Percentiles rank a stretch among this genome's conserved stretches.
Conservation (phyloP, 1,284 basidiomycete genomes). For the Leccinum cinnamomeum region DNA sequence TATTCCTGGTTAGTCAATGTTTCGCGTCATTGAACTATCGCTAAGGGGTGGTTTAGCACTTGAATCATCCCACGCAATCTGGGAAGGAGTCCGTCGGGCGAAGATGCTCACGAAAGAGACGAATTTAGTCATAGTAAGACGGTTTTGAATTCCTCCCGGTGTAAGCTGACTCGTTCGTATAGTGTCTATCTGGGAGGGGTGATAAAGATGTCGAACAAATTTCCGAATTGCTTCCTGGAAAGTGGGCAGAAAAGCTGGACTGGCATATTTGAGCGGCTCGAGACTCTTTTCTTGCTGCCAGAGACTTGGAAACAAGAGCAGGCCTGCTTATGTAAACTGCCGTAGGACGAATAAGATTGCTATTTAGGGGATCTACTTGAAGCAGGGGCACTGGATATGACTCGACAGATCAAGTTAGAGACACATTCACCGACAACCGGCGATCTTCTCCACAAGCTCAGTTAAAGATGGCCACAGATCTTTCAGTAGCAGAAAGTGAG, state of each 20-base stretch:
- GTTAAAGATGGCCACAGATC: constrained; percentile 43
- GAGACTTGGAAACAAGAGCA: background rate
- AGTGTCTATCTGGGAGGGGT: constrained; percentile 89
- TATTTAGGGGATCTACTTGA: constrained; percentile 8
- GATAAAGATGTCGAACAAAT: constrained; percentile 97
- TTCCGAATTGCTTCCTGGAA: constrained; percentile 74
- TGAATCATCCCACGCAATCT: constrained; percentile 95
- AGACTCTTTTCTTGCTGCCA: background rate
- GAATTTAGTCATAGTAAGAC: constrained; percentile 86
- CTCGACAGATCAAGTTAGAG: constrained; percentile 5
- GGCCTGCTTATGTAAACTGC: background rate
- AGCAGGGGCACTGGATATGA: constrained; percentile 8
- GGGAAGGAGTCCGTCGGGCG: constrained; percentile 86
- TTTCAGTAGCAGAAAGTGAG: constrained; percentile 41
- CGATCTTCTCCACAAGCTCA: background rate
- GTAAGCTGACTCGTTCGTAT: constrained; percentile 11
- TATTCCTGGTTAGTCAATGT: constrained; percentile 75
- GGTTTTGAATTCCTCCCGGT: background rate
- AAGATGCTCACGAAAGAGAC: constrained; percentile 82
- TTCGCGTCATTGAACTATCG: constrained; percentile 3
- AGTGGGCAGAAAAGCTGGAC: constrained; percentile 88
- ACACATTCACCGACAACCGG: background rate
- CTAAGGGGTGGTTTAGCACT: constrained; percentile 55
- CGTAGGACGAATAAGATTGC: constrained; percentile 1
- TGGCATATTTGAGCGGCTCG: constrained; percentile 59